Evolutionary conservation across 2,329 filamentous ascomycete species (phyloP).

Genomic region (Thielaviopsis euricoi): DNA sequence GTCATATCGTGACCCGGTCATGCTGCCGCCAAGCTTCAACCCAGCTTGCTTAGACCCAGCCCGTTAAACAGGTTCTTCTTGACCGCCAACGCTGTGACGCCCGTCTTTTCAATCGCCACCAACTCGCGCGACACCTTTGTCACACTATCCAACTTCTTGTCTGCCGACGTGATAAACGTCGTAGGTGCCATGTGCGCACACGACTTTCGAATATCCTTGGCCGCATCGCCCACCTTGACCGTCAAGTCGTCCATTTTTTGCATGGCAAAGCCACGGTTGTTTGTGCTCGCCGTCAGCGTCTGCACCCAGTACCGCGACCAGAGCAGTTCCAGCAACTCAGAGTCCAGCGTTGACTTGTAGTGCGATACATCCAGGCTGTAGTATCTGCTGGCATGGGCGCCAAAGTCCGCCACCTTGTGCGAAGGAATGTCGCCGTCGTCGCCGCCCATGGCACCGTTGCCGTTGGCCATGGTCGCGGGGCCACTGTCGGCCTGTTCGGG

Average conservation of each 20-base stretch:
- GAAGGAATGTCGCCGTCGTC: conserved; percentile 49
- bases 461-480: conserved; percentile 1
- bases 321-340: conserved; percentile 67
- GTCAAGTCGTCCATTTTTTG: conserved; percentile 84
- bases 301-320: conserved; percentile 99
- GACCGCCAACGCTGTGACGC: not conserved
- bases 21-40: not conserved
- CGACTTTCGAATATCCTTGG: not conserved
- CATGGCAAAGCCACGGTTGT: conserved; percentile 87
- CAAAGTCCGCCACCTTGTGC: conserved; percentile 91
- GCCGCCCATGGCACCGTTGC: conserved; percentile 2
- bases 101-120: conserved; percentile 4
- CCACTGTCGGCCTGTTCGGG: conserved; percentile 35
- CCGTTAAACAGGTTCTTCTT: conserved; percentile 11
- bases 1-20: not conserved
- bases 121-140: not conserved
- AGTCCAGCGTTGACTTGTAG: conserved; percentile 86
- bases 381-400: conserved; percentile 78
- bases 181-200: not conserved
- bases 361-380: conserved; percentile 84
- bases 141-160: not conserved
- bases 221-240: conserved; percentile 57
- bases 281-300: conserved; percentile 77
- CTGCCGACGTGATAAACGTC: not conserved
- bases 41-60: conserved; percentile 2